These are phyloP conservation scores for Geotrichum aggregatum DNA, from an alignment of 1,139 yeast genomes.

Conservation along the genomic window DNA sequence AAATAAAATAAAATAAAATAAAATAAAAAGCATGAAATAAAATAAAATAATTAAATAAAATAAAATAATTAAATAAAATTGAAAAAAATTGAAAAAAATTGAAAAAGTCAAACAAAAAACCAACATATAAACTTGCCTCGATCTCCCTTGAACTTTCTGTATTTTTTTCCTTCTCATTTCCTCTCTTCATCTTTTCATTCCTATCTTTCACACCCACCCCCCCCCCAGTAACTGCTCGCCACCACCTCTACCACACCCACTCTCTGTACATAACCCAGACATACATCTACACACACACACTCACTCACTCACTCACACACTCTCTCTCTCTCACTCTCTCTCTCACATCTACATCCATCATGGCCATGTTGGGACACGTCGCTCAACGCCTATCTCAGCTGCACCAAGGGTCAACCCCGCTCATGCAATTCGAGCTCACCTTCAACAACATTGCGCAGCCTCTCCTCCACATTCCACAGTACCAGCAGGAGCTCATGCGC, in stretches of 20 bases:
- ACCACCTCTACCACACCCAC: background rate
- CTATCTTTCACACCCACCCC: no score
- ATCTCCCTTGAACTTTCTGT: background rate
- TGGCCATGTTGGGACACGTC: constrained; percentile 4
- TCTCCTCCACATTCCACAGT: constrained; percentile 10
- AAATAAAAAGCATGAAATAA: background rate
- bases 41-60: background rate
- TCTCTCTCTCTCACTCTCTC: background rate
- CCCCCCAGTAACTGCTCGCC: background rate
- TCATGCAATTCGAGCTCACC: constrained; percentile 10
- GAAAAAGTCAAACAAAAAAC: background rate
- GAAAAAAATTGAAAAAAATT: background rate
- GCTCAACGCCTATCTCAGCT: constrained; percentile 10
- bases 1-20: no score
- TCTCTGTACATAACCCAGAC: no score
- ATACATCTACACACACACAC: background rate
- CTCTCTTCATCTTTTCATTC: no score
- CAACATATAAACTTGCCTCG: background rate
- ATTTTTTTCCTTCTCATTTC: background rate
- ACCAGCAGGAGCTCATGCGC: constrained; percentile 16
- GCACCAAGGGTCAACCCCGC: constrained; percentile 3
- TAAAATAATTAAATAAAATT: background rate
- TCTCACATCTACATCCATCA: background rate
- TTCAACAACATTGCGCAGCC: constrained; percentile 16
- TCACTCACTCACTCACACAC: background rate